Conservation (phyloP, 768 basidiomycete genomes). For the Xerocomus spinulosus region DNA sequence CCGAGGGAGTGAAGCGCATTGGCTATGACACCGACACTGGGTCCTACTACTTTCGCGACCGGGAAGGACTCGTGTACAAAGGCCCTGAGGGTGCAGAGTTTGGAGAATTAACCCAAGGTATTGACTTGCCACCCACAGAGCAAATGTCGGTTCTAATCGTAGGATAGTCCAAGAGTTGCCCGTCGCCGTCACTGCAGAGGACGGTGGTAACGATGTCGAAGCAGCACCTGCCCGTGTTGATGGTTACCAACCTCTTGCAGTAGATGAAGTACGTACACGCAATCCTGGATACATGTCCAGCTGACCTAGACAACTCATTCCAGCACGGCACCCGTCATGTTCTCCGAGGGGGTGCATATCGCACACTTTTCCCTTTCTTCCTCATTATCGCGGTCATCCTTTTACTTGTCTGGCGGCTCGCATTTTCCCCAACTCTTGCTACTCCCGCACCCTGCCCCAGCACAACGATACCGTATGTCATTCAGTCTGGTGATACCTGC, state of each 20-base stretch:
- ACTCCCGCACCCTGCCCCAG: slow-evolving; percentile 29
- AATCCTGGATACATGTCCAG: not conserved
- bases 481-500: slow-evolving; percentile 59
- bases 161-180: slow-evolving; percentile 31
- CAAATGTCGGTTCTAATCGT: not conserved
- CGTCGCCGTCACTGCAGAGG: slow-evolving; percentile 21
- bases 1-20: slow-evolving; percentile 54
- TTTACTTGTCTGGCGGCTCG: slow-evolving; percentile 60
- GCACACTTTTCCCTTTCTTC: slow-evolving; percentile 67
- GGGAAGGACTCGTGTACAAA: slow-evolving; percentile 50
- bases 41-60: slow-evolving; percentile 60
- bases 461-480: slow-evolving; percentile 40
- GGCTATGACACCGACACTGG: slow-evolving; percentile 74
- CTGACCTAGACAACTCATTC: slow-evolving; percentile 22
- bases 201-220: slow-evolving; percentile 45
- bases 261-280: slow-evolving; percentile 40
- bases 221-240: slow-evolving; percentile 51
- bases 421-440: slow-evolving; percentile 35
- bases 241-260: slow-evolving; percentile 52
- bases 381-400: slow-evolving; percentile 61
- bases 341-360: slow-evolving; percentile 45
- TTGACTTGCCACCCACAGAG: not conserved
- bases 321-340: slow-evolving; percentile 30
- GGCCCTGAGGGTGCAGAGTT: slow-evolving; percentile 59
- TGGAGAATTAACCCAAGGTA: slow-evolving; percentile 46